Evolutionary conservation across 1,284 basidiomycete genomes (phyloP).

Genomic region (Sporisorium reilianum): DNA sequence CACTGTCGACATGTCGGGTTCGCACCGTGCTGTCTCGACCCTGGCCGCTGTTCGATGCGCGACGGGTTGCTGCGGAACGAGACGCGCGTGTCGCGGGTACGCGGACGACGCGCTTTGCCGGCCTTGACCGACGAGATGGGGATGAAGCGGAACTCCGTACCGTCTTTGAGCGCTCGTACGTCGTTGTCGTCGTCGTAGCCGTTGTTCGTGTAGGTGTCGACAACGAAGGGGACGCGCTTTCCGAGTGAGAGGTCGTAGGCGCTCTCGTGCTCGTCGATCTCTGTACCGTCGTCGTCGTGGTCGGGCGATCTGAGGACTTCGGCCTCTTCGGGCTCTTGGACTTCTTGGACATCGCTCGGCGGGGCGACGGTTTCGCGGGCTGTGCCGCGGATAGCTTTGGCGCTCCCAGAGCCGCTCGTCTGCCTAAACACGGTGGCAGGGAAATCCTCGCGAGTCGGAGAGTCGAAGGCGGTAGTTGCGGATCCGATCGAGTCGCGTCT

Average conservation of each 20-base stretch:
- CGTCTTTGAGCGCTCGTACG: slow-evolving; percentile 9
- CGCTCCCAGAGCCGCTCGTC: slow-evolving; percentile 8
- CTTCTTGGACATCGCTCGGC: slow-evolving; percentile 50
- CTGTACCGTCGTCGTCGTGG: slow-evolving; percentile 32
- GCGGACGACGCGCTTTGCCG: slow-evolving; percentile 37
- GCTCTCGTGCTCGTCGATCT: slow-evolving; percentile 34
- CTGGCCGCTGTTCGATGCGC: slow-evolving; percentile 27
- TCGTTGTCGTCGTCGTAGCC: slow-evolving; percentile 14
- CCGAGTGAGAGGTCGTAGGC: slow-evolving; percentile 21
- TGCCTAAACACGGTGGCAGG: slow-evolving; percentile 2
- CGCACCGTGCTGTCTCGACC: slow-evolving; percentile 31
- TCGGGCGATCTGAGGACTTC: not conserved
- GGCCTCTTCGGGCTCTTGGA: slow-evolving; percentile 33
- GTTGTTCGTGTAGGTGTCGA: slow-evolving; percentile 29
- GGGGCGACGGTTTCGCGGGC: slow-evolving; percentile 36
- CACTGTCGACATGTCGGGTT: slow-evolving; percentile 47
- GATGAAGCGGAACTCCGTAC: slow-evolving; percentile 41
- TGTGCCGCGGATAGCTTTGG: slow-evolving; percentile 16
- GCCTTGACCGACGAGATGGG: slow-evolving; percentile 49
- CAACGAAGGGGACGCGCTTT: slow-evolving; percentile 24
- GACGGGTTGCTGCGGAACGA: slow-evolving; percentile 48
- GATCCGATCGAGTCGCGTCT: slow-evolving; percentile 50
- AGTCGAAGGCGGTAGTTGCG: slow-evolving; percentile 54
- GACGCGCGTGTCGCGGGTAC: slow-evolving; percentile 52
- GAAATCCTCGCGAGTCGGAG: slow-evolving; percentile 39